These are phyloP conservation scores for Hyaloscypha finlandica DNA, from an alignment of 495 filamentous ascomycete species.

Conservation along the genomic window DNA sequence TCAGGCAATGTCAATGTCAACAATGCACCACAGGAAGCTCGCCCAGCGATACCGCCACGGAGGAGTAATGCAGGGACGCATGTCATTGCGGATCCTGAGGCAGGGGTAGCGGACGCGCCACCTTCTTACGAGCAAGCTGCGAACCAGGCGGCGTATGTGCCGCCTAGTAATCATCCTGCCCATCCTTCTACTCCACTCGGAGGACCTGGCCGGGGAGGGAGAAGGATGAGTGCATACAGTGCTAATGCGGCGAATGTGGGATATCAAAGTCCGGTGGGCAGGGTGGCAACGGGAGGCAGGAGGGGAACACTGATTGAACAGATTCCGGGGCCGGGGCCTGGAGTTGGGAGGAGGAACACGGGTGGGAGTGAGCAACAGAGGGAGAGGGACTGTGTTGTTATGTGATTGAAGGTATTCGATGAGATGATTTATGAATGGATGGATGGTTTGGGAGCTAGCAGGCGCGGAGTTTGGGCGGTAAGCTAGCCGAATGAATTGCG, in stretches of 20 bases:
- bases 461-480: not conserved
- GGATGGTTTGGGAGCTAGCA: too few relatives aligned
- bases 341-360: not conserved
- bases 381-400: constrained; percentile 30
- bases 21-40: constrained; percentile 19
- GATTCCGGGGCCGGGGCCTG: constrained; percentile 9
- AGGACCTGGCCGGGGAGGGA: not conserved
- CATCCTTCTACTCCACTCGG: constrained; percentile 46
- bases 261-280: not conserved
- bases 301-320: constrained; percentile 19
- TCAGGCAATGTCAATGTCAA: not conserved
- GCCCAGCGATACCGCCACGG: constrained; percentile 29
- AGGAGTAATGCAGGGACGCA: constrained; percentile 27
- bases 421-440: not conserved
- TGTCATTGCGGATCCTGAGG: constrained; percentile 33
- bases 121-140: constrained; percentile 84
- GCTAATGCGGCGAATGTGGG: not conserved
- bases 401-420: constrained; percentile 16
- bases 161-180: constrained; percentile 59
- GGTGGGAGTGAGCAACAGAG: not conserved
- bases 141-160: constrained; percentile 61
- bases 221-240: constrained; percentile 25
- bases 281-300: not conserved
- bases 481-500: too few relatives aligned
- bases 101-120: constrained; percentile 65